Conservation (phyloP, 169 alveolate species). For the Fabrea salina region DNA sequence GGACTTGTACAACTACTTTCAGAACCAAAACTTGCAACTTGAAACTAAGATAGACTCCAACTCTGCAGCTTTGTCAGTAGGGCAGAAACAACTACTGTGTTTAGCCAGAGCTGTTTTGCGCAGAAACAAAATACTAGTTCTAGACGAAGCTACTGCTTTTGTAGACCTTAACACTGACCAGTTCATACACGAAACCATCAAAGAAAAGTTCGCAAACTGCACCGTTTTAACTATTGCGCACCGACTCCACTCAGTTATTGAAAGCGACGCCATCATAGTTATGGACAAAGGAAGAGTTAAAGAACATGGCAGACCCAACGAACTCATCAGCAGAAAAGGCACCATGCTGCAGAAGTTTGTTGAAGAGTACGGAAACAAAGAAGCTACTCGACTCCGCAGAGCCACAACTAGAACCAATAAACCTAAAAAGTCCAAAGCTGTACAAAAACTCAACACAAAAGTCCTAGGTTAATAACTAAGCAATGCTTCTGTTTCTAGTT, state of each 20-base stretch:
- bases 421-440: too few species aligned
- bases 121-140: constrained; percentile 56
- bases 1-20: constrained; percentile 38
- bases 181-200: constrained; percentile 65
- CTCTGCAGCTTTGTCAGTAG: constrained; percentile 65
- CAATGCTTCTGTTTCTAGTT: too few species aligned
- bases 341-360: not conserved
- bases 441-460: too few species aligned
- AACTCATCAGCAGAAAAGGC: constrained; percentile 40
- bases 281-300: constrained; percentile 74
- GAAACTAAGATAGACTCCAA: constrained; percentile 35
- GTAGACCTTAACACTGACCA: constrained; percentile 85
- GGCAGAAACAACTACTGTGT: constrained; percentile 78
- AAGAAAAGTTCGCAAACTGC: constrained; percentile 63
- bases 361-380: not conserved
- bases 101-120: constrained; percentile 74
- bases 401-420: too few species aligned
- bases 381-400: not conserved
- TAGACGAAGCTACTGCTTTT: constrained; percentile 89
- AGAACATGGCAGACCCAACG: constrained; percentile 72
- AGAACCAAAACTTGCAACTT: constrained; percentile 34
- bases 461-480: too few species aligned
- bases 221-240: constrained; percentile 91
- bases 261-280: constrained; percentile 80
- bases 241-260: constrained; percentile 84